phyloP scores from a whole-genome alignment of 2,329 filamentous ascomycete species.

The Alternaria brassicicola region DNA sequence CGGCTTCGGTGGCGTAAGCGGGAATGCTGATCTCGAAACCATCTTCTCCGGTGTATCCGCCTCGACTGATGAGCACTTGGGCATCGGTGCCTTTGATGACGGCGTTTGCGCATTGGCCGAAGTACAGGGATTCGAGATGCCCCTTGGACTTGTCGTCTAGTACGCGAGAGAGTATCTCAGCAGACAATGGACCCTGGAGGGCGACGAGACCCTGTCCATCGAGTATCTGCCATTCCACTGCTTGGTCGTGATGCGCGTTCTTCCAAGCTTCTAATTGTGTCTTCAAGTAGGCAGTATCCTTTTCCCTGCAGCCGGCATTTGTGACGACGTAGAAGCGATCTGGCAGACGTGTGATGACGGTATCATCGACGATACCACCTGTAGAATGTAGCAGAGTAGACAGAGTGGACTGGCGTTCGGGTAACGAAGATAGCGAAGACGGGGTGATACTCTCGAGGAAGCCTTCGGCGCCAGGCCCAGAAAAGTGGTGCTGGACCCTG shows the following conservation, averaged over 20 bases:
- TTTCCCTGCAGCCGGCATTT: slow-evolving; percentile 89
- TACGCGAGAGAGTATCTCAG: slow-evolving; percentile 69
- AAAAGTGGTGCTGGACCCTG: slow-evolving; percentile 80
- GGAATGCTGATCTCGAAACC: slow-evolving; percentile 95
- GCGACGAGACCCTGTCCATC: slow-evolving; percentile 80
- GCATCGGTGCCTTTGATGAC: slow-evolving; percentile 65
- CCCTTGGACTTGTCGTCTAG: slow-evolving; percentile 59
- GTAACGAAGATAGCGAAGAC: slow-evolving; percentile 69
- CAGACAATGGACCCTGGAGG: slow-evolving; percentile 82
- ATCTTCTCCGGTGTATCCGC: slow-evolving; percentile 96
- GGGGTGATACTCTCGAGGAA: slow-evolving; percentile 89
- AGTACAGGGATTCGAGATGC: slow-evolving; percentile 69
- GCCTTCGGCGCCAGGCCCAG: slow-evolving; percentile 76
- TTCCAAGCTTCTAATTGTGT: slow-evolving; percentile 65
- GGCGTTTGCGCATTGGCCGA: slow-evolving; percentile 75
- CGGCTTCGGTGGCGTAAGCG: slow-evolving; percentile 65
- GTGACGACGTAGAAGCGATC: slow-evolving; percentile 86
- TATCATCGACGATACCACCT: slow-evolving; percentile 94
- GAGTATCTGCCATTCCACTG: slow-evolving; percentile 72
- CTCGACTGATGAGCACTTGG: slow-evolving; percentile 76
- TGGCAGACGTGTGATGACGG: slow-evolving; percentile 78
- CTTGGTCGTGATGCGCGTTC: slow-evolving; percentile 47
- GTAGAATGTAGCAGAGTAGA: slow-evolving; percentile 79
- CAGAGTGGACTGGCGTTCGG: slow-evolving; percentile 74
- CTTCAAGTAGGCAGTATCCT: slow-evolving; percentile 79